Conservation (phyloP, 2,329 filamentous ascomycete species). For the Cercospora sojina region DNA sequence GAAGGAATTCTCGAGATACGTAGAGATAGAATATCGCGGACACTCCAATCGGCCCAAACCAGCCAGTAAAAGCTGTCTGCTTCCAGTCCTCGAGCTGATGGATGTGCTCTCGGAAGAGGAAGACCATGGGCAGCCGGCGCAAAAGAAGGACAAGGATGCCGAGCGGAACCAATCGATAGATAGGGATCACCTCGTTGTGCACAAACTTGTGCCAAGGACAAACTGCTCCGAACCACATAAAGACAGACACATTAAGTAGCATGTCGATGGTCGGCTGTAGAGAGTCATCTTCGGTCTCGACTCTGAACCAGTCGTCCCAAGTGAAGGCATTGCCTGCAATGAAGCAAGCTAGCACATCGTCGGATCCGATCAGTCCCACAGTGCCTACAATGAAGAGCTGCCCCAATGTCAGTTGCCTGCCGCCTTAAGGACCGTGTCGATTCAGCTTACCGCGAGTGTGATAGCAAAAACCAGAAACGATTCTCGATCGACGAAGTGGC, state of each 20-base stretch:
- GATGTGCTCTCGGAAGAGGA: conserved; percentile 69
- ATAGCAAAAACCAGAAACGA: conserved; percentile 87
- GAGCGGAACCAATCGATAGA: conserved; percentile 70
- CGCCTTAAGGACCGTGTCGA: not conserved
- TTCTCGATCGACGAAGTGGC: conserved; percentile 78
- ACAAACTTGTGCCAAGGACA: conserved; percentile 76
- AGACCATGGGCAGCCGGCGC: conserved; percentile 73
- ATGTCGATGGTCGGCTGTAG: conserved; percentile 95
- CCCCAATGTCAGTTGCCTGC: not conserved
- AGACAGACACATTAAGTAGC: conserved; percentile 84
- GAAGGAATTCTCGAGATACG: conserved; percentile 72
- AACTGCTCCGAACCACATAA: conserved; percentile 83
- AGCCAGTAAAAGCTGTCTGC: conserved; percentile 83
- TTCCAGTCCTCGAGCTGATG: conserved; percentile 72
- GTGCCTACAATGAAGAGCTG: conserved; percentile 81
- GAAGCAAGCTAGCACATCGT: conserved; percentile 89
- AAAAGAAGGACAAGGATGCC: conserved; percentile 75
- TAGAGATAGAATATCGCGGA: conserved; percentile 89
- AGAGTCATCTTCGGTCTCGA: conserved; percentile 84
- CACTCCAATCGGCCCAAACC: conserved; percentile 90
- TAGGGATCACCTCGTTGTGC: conserved; percentile 66
- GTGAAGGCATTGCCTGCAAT: conserved; percentile 89
- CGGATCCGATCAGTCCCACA: conserved; percentile 80
- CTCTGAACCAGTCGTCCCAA: conserved; percentile 79
- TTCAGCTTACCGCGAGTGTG: conserved; percentile 63